phyloP scores from a whole-genome alignment of 257 asterid genomes.

The Nemophila menziesii region DNA sequence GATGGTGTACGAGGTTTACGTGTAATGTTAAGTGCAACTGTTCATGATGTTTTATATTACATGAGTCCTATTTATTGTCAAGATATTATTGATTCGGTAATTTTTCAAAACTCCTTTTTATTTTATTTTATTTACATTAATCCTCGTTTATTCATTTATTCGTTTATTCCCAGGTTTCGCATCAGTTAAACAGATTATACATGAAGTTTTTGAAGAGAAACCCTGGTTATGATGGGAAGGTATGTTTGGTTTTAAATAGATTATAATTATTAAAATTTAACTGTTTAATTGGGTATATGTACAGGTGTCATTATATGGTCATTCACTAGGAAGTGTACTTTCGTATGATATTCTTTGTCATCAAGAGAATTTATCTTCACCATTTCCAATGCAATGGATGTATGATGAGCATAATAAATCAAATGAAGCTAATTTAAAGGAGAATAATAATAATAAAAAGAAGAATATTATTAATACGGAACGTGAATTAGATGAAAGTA shows the following conservation, averaged over 20 bases:
- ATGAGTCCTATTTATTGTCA: conserved; percentile 99
- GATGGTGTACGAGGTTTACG: conserved; percentile 96
- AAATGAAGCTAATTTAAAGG: conserved; percentile 21
- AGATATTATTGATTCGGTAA: conserved; percentile 87
- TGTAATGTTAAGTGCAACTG: conserved; percentile 86
- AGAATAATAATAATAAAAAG: conserved; percentile 20
- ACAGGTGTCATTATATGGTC: conserved; percentile 87
- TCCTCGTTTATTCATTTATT: neutral
- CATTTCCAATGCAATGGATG: conserved; percentile 85
- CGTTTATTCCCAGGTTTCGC: conserved; percentile 54
- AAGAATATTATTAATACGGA: conserved; percentile 24
- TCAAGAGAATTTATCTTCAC: conserved; percentile 60
- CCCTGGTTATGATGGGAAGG: conserved; percentile 98
- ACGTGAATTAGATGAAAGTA: conserved; percentile 17
- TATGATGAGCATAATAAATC: conserved; percentile 41
- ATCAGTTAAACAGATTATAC: conserved; percentile 72
- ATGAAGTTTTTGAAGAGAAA: conserved; percentile 86
- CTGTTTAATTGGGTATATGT: conserved; percentile 11
- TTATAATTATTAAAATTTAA: no score
- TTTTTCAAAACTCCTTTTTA: conserved; percentile 7
- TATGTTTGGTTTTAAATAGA: no score
- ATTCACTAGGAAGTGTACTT: conserved; percentile 94
- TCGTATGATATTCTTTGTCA: conserved; percentile 95
- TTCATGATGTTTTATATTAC: conserved; percentile 92
- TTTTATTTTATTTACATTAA: neutral